Percentiles rank a stretch among this genome's conserved stretches.
These are phyloP conservation scores for Allium cepa DNA, from an alignment of 106 monocot species.

Conservation along the genomic window DNA sequence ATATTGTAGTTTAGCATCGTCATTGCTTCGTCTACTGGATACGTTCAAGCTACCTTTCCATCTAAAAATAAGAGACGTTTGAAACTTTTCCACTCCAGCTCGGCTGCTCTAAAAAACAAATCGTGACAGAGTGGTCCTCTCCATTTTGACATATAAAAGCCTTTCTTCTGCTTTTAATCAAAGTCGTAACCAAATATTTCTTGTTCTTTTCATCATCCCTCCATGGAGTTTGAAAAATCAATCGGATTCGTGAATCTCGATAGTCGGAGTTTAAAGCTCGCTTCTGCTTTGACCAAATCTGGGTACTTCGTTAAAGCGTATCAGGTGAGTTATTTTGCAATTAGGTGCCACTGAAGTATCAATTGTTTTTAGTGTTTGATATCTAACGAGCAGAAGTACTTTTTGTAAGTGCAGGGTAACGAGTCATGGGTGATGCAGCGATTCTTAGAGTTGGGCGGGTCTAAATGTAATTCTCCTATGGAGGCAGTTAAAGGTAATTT, in stretches of 20 bases:
- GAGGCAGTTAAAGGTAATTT: slow-evolving; percentile 46
- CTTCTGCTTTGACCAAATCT: slow-evolving; percentile 44
- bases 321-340: slow-evolving; percentile 10
- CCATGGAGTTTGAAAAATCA: slow-evolving; percentile 1
- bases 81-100: no score
- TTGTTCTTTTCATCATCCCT: neutral
- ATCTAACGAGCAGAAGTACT: neutral
- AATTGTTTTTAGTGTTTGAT: no score
- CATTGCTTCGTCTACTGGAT: no score
- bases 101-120: no score
- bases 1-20: no score
- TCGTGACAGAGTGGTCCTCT: no score
- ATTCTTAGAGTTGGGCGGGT: slow-evolving; percentile 58
- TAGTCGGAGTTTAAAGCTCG: slow-evolving; percentile 54
- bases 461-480: slow-evolving; percentile 29
- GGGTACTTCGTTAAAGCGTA: slow-evolving; percentile 56
- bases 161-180: no score
- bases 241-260: slow-evolving; percentile 74
- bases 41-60: no score
- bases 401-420: slow-evolving; percentile 20
- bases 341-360: neutral
- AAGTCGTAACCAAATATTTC: no score
- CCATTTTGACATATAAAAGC: no score
- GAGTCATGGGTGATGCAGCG: slow-evolving; percentile 18
- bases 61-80: no score